Evolutionary conservation across 2,329 filamentous ascomycete species (phyloP).

Genomic region (Neodidymelliopsis sp.): DNA sequence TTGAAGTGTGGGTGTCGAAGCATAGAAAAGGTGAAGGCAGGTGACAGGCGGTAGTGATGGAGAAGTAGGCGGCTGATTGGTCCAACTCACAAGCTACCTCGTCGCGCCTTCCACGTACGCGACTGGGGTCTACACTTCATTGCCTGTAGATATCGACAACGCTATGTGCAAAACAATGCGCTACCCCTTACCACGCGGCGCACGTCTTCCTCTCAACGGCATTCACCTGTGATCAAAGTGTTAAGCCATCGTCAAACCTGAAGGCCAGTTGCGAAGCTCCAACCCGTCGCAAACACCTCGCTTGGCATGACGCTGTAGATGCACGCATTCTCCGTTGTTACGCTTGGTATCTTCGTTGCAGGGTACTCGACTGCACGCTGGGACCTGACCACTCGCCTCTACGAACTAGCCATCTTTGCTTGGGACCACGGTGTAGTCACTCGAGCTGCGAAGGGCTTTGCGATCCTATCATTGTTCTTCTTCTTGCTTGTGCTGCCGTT

Average conservation of each 20-base stretch:
- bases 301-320: constrained; percentile 64
- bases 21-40: constrained; percentile 2
- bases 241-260: too few species aligned
- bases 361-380: constrained; percentile 99
- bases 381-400: constrained; percentile 95
- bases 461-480: constrained; percentile 83
- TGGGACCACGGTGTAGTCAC: constrained; percentile 98
- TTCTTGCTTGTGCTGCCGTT: constrained; percentile 84
- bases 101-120: constrained; percentile 2
- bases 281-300: not conserved
- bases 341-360: constrained; percentile 97
- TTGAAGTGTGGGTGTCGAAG: not conserved
- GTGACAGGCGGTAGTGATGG: not conserved
- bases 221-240: not conserved
- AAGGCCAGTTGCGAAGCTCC: too few species aligned
- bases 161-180: constrained; percentile 25
- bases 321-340: constrained; percentile 97
- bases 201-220: not conserved
- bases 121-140: not conserved
- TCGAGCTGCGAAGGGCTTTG: constrained; percentile 85
- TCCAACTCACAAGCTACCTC: not conserved
- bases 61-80: constrained; percentile 11
- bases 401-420: constrained; percentile 96
- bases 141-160: constrained; percentile 11
- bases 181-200: constrained; percentile 12